phyloP scores from a whole-genome alignment of 2,329 filamentous ascomycete genomes.

The Penicillium sp. region DNA sequence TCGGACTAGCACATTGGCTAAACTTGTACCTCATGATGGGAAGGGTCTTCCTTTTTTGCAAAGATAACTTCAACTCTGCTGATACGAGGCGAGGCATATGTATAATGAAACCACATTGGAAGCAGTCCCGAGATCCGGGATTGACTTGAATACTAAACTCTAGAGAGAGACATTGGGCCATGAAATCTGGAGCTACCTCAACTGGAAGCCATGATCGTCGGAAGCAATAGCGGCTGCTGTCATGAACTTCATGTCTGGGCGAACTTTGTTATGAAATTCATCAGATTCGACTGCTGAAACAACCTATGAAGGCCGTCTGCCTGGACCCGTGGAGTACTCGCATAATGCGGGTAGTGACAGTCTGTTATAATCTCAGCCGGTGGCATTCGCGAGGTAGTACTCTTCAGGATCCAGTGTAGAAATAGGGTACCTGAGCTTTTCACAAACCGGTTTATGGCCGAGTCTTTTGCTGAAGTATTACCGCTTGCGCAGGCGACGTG shows the following conservation, averaged over 20 bases:
- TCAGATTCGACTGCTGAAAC: slow-evolving; percentile 71
- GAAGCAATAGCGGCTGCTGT: slow-evolving; percentile 69
- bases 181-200: too few species aligned
- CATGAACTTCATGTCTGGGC: slow-evolving; percentile 57
- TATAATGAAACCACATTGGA: slow-evolving; percentile 84
- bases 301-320: slow-evolving; percentile 48
- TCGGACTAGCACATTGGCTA: slow-evolving; percentile 60
- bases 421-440: slow-evolving; percentile 63
- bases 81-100: slow-evolving; percentile 42
- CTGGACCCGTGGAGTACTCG: slow-evolving; percentile 2
- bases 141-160: slow-evolving; percentile 73
- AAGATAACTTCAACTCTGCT: too few species aligned
- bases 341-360: slow-evolving; percentile 23
- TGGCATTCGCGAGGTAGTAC: slow-evolving; percentile 62
- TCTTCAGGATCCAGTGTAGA: slow-evolving; percentile 68
- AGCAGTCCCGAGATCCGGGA: slow-evolving; percentile 76
- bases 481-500: slow-evolving; percentile 54
- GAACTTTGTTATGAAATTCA: slow-evolving; percentile 75
- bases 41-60: too few species aligned
- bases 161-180: too few species aligned
- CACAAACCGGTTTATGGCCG: slow-evolving; percentile 62
- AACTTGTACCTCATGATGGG: too few species aligned
- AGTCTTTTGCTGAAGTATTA: slow-evolving; percentile 62
- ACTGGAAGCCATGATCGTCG: slow-evolving; percentile 39
- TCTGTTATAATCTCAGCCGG: slow-evolving; percentile 63